Evolutionary conservation across 2,329 filamentous ascomycete genomes (phyloP).

Genomic region (Epichloe festucae): DNA sequence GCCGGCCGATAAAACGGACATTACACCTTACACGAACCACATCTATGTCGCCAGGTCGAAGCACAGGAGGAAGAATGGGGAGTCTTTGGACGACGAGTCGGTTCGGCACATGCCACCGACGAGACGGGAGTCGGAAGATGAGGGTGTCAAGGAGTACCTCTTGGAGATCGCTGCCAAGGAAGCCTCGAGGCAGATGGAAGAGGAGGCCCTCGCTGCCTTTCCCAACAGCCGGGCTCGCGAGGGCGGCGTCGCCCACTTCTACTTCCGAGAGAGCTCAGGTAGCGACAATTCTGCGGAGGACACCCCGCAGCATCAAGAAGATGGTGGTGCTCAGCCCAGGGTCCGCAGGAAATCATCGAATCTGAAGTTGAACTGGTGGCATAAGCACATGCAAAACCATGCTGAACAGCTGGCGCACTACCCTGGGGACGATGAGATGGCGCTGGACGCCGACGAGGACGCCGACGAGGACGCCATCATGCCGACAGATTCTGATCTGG

Average conservation of each 20-base stretch:
- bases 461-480: conserved; percentile 14
- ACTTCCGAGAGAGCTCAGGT: conserved; percentile 50
- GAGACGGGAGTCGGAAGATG: conserved; percentile 60
- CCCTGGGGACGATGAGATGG: conserved; percentile 17
- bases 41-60: conserved; percentile 37
- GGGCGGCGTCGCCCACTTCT: conserved; percentile 59
- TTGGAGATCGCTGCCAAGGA: conserved; percentile 68
- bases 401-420: conserved; percentile 49
- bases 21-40: conserved; percentile 49
- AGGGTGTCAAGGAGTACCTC: conserved; percentile 62
- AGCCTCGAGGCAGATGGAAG: conserved; percentile 66
- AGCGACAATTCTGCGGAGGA: conserved; percentile 35
- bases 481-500: conserved; percentile 28
- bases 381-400: conserved; percentile 70
- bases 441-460: conserved; percentile 16
- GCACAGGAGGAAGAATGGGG: conserved; percentile 20
- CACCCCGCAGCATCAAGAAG: conserved; percentile 20
- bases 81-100: conserved; percentile 16
- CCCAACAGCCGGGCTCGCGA: conserved; percentile 58
- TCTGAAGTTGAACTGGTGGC: conserved; percentile 56
- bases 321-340: conserved; percentile 14
- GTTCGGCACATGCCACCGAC: conserved; percentile 24
- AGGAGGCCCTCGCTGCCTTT: conserved; percentile 63
- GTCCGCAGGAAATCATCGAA: conserved; percentile 47
- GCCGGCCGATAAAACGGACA: conserved; percentile 60